These are phyloP conservation scores for Chaetomium tenue DNA, from an alignment of 495 filamentous ascomycete genomes.

Conservation along the genomic window DNA sequence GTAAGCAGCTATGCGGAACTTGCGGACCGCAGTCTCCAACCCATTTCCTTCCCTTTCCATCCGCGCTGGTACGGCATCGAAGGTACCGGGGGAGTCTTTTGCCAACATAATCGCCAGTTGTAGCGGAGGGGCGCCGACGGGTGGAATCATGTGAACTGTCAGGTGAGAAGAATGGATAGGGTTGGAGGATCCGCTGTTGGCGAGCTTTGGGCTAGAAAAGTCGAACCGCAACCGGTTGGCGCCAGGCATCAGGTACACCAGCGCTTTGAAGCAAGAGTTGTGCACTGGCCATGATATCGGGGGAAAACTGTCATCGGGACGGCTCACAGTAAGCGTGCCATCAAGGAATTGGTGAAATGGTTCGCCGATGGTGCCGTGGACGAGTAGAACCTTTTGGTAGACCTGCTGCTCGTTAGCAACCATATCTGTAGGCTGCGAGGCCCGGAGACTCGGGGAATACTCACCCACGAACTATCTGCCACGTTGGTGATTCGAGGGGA, in stretches of 20 bases:
- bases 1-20: constrained; percentile 88
- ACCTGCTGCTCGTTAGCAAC: constrained; percentile 53
- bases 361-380: constrained; percentile 78
- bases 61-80: constrained; percentile 75
- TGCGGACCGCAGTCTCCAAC: constrained; percentile 73
- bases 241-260: constrained; percentile 82
- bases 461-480: constrained; percentile 78
- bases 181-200: constrained; percentile 64
- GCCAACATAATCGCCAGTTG: constrained; percentile 82
- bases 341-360: constrained; percentile 67
- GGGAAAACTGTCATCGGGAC: constrained; percentile 82
- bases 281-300: constrained; percentile 78
- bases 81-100: constrained; percentile 83
- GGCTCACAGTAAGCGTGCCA: constrained; percentile 73
- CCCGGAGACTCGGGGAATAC: constrained; percentile 21
- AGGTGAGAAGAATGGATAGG: constrained; percentile 74
- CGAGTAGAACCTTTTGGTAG: constrained; percentile 81
- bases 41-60: constrained; percentile 75
- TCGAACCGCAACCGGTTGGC: constrained; percentile 84
- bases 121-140: constrained; percentile 71
- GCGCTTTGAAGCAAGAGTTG: constrained; percentile 83
- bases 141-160: constrained; percentile 78
- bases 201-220: constrained; percentile 77
- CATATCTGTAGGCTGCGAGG: background rate
- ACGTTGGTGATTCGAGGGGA: constrained; percentile 75